Evolutionary conservation across 306 rosid species (phyloP).

Genomic region (Dalbergia oliveri): DNA sequence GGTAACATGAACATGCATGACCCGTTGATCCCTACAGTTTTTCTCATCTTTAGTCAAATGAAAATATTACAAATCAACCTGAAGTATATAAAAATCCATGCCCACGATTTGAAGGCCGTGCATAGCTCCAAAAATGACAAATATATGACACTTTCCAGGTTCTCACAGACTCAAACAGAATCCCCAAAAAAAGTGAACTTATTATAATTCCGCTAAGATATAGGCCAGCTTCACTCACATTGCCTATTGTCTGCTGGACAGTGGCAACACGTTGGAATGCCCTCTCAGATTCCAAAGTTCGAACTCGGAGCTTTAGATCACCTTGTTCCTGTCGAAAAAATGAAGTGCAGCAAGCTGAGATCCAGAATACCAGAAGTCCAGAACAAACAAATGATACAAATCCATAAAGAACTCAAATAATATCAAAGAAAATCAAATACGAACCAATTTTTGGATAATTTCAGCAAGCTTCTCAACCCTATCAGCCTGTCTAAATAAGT

Average conservation of each 20-base stretch:
- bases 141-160: conserved; percentile 17
- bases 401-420: conserved; percentile 41
- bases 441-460: conserved; percentile 82
- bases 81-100: not conserved
- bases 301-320: conserved; percentile 95
- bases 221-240: conserved; percentile 72
- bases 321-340: conserved; percentile 89
- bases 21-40: conserved; percentile 29
- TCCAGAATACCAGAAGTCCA: conserved; percentile 25
- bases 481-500: conserved; percentile 98
- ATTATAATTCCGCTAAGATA: conserved; percentile 38
- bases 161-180: conserved; percentile 33
- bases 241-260: conserved; percentile 89
- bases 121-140: conserved; percentile 37
- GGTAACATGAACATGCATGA: conserved; percentile 41
- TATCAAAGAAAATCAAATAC: conserved; percentile 20
- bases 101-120: conserved; percentile 7
- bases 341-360: conserved; percentile 30
- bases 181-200: conserved; percentile 14
- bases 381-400: conserved; percentile 40
- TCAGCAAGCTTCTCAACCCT: conserved; percentile 95
- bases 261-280: conserved; percentile 96
- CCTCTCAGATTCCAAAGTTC: conserved; percentile 96
- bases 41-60: conserved; percentile 8
- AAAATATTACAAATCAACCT: conserved; percentile 17